Conservation (phyloP, 768 basidiomycete genomes). For the Lactifluus echinatus region DNA sequence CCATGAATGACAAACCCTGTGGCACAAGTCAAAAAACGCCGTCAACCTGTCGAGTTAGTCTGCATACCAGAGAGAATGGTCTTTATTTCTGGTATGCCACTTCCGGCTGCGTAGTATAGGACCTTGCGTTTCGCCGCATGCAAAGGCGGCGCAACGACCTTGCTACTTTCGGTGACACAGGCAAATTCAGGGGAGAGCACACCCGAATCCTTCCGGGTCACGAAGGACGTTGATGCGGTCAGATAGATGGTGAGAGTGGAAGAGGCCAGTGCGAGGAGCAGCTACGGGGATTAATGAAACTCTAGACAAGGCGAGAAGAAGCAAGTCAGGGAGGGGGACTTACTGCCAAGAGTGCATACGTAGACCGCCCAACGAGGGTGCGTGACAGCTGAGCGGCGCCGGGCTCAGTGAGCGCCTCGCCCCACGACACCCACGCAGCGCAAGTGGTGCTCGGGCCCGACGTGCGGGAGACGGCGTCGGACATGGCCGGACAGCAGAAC, state of each 20-base stretch:
- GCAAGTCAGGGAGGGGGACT: conserved; percentile 25
- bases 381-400: conserved; percentile 29
- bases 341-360: conserved; percentile 75
- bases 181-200: conserved; percentile 44
- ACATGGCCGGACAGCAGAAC: conserved; percentile 63
- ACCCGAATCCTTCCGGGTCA: conserved; percentile 85
- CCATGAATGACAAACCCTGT: conserved; percentile 94
- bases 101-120: conserved; percentile 91
- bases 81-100: conserved; percentile 96
- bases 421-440: conserved; percentile 69
- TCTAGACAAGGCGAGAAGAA: not conserved
- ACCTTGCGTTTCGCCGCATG: conserved; percentile 46
- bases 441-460: conserved; percentile 45
- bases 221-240: conserved; percentile 82
- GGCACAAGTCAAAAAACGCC: conserved; percentile 11
- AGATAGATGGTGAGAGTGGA: conserved; percentile 78
- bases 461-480: conserved; percentile 16
- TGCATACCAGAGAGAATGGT: conserved; percentile 73
- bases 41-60: not conserved
- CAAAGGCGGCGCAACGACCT: conserved; percentile 20
- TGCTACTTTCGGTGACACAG: conserved; percentile 19
- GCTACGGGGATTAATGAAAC: conserved; percentile 37
- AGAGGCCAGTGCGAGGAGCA: conserved; percentile 63
- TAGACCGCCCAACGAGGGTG: conserved; percentile 51
- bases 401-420: conserved; percentile 38